These are phyloP conservation scores for Fusarium falciforme DNA, from an alignment of 2,329 filamentous ascomycete genomes.

Conservation along the genomic window DNA sequence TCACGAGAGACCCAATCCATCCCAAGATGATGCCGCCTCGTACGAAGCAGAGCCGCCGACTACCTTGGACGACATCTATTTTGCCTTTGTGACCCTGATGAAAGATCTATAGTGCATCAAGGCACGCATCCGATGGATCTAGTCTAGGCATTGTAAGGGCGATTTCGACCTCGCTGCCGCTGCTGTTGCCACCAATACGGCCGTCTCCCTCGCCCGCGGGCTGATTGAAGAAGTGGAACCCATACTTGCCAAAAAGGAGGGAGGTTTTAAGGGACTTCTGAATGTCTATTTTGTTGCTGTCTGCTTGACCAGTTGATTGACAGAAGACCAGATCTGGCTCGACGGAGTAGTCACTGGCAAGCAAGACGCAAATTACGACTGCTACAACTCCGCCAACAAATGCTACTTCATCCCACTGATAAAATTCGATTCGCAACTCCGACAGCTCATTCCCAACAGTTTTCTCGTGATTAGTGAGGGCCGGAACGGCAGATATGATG, in stretches of 20 bases:
- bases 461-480: constrained; percentile 42
- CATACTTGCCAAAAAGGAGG: constrained; percentile 36
- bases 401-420: constrained; percentile 28
- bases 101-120: constrained; percentile 46
- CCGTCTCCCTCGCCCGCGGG: constrained; percentile 47
- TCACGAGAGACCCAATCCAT: neutral
- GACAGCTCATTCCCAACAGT: constrained; percentile 5
- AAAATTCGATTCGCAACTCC: neutral
- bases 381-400: constrained; percentile 43
- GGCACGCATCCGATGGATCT: constrained; percentile 45
- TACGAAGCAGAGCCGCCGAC: constrained; percentile 49
- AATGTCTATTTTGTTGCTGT: neutral
- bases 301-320: neutral
- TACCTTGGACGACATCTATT: constrained; percentile 40
- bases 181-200: constrained; percentile 53
- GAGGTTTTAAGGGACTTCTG: neutral
- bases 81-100: constrained; percentile 44
- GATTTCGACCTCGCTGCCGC: constrained; percentile 47
- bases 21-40: neutral
- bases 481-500: constrained; percentile 36
- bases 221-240: constrained; percentile 46
- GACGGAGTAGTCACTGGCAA: neutral
- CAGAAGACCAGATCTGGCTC: constrained; percentile 5
- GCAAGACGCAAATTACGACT: constrained; percentile 40
- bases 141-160: constrained; percentile 36